These are phyloP conservation scores for Coniochaeta sp. DNA, from an alignment of 2,329 filamentous ascomycete genomes.

Conservation along the genomic window DNA sequence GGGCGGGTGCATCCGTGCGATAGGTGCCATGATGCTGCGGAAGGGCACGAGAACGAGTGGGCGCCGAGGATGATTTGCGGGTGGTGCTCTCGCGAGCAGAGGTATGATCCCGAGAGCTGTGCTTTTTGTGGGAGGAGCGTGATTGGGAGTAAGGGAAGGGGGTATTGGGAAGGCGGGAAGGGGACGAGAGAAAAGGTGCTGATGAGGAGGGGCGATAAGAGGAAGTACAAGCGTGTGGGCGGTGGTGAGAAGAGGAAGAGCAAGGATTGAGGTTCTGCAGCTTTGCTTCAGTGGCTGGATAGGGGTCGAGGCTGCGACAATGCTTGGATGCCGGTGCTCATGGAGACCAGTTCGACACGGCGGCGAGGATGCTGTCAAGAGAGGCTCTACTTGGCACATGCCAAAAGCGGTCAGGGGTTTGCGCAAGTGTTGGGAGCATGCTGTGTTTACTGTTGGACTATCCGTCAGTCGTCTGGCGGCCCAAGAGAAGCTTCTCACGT, in stretches of 20 bases:
- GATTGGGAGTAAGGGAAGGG: slow-evolving; percentile 56
- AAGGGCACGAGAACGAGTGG: slow-evolving; percentile 72
- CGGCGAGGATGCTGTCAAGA: no score
- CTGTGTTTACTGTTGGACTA: no score
- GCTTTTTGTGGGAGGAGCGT: slow-evolving; percentile 64
- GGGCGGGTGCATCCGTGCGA: slow-evolving; percentile 54
- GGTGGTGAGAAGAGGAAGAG: slow-evolving; percentile 15
- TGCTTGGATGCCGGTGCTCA: no score
- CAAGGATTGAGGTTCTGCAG: not conserved
- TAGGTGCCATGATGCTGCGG: slow-evolving; percentile 66
- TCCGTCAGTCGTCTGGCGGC: not conserved
- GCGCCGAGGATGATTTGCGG: slow-evolving; percentile 80
- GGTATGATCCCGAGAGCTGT: slow-evolving; percentile 70
- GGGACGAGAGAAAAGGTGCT: slow-evolving; percentile 64
- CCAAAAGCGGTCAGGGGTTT: no score
- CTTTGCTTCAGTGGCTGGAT: no score
- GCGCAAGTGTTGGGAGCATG: no score
- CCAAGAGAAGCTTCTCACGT: not conserved
- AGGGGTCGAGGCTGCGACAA: no score
- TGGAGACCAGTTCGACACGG: no score
- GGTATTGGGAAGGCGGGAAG: slow-evolving; percentile 85
- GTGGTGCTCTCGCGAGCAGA: slow-evolving; percentile 73
- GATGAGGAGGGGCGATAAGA: slow-evolving; percentile 72
- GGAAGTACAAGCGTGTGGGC: slow-evolving; percentile 61
- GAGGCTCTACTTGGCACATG: no score